A percentile compares a stretch with the other conserved stretches of the same genome.
Conservation (phyloP, 2,329 filamentous ascomycete genomes). For the Neofusicoccum parvum region DNA sequence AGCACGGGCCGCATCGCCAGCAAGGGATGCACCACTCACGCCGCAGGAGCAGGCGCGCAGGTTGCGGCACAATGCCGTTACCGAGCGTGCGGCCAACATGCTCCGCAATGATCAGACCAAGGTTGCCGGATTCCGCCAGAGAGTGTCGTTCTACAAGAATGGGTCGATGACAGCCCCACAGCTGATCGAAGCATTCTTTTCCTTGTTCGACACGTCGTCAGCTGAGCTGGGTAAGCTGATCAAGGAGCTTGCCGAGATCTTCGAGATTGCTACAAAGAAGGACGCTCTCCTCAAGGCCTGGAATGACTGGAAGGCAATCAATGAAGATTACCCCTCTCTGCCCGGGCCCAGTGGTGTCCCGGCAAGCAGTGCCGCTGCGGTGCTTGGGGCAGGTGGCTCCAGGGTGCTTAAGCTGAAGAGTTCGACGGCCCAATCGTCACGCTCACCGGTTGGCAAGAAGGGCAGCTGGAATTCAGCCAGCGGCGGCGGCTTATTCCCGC, state of each 20-base stretch:
- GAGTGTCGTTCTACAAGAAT: constrained; percentile 77
- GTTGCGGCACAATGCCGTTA: constrained; percentile 78
- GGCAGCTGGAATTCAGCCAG: constrained; percentile 58
- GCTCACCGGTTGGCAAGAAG: constrained; percentile 58
- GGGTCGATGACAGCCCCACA: constrained; percentile 70
- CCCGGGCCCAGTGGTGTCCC: constrained; percentile 66
- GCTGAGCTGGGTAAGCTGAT: constrained; percentile 84
- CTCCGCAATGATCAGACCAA: constrained; percentile 76
- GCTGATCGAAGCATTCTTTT: constrained; percentile 85
- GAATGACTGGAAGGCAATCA: constrained; percentile 94
- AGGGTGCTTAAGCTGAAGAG: constrained; percentile 70
- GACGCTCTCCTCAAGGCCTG: constrained; percentile 78
- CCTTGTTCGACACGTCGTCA: constrained; percentile 79
- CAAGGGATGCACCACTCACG: constrained; percentile 57
- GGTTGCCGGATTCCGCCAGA: constrained; percentile 73
- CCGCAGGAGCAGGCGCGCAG: constrained; percentile 80
- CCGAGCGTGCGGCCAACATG: constrained; percentile 80
- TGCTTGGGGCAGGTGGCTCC: constrained; percentile 53
- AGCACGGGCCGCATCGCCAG: constrained; percentile 25
- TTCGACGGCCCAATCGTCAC: constrained; percentile 68
- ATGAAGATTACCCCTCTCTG: constrained; percentile 90
- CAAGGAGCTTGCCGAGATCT: constrained; percentile 89
- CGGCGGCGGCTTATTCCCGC: constrained; percentile 30
- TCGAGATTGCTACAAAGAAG: constrained; percentile 77
- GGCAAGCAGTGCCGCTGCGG: constrained; percentile 58